Base-by-base conservation (phyloP, 2,329 filamentous ascomycete genomes). In the Blastomyces percursus region DNA sequence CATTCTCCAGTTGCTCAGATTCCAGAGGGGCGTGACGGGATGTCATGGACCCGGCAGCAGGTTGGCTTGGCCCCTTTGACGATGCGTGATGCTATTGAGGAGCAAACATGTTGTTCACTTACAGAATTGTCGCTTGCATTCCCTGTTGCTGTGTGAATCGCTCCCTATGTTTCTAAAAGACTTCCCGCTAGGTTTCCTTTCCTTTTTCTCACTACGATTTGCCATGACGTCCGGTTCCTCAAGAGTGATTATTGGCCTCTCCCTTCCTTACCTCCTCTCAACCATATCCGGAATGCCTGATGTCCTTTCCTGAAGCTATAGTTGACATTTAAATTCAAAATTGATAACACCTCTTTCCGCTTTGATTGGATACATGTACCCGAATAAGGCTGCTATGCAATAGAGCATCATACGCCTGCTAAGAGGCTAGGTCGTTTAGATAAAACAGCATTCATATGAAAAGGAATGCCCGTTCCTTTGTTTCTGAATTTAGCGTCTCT, bases 41-140 rank as follows among this genome's bases (percentile, higher is more conserved):
- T 74, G 9, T 59, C 66, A 3, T 73, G 71, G 71, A 66, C 66
- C 21, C 63, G 69, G 5, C 50, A 60, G 32, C 66, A 69, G 46
- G 63, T 73, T 19, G 63, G 66, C 70, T 19, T 73, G 60, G 38
- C 60, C 35, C 60, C 60, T 32, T 42, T 61, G 24, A 8, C 48
- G 12, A n/a, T 35, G 14, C 9, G 35, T 35, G 3, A 11, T 48
- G 24, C 7, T 38, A 21, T 42, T 42, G 54, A 57, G 32, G 35
- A 42, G 54, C 16, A 11, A 4, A 6, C 32, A 7, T 40, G 35
- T 14, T 16, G 9, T 19, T 57, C 54, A 16, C 32, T 57, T 40
- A 14, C 54, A 42, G 35, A 57, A 57, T 27, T 42, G 12, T 27
- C 35, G 21, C 54, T 57, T 24, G n/a, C 54, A 40, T 57, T 57